Evolutionary conservation across 345 rosid genomes (phyloP).

Genomic region (Salix koriyanagi): DNA sequence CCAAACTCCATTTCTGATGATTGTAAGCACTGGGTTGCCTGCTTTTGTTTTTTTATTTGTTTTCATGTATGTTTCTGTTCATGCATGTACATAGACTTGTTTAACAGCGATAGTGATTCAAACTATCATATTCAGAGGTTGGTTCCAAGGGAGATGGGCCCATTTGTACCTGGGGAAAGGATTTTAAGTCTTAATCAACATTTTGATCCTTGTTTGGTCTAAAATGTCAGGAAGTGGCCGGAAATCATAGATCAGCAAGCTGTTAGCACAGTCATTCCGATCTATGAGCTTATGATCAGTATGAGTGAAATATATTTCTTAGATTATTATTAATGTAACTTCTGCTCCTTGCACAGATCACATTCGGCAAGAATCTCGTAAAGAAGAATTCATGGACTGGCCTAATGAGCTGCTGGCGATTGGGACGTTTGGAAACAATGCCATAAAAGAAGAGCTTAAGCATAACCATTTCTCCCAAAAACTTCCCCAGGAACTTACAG

Average conservation of each 20-base stretch:
- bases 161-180: too few relatives aligned
- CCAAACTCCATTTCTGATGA: slow-evolving; percentile 15
- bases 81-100: too few relatives aligned
- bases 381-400: slow-evolving; percentile 65
- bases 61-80: neutral
- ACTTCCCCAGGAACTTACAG: slow-evolving; percentile 19
- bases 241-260: too few relatives aligned
- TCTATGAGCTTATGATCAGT: too few relatives aligned
- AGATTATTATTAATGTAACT: neutral
- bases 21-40: slow-evolving; percentile 30
- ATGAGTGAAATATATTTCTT: neutral
- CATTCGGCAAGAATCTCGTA: slow-evolving; percentile 16
- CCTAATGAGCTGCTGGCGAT: slow-evolving; percentile 59
- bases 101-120: too few relatives aligned
- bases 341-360: slow-evolving; percentile 10
- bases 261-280: too few relatives aligned
- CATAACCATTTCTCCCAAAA: slow-evolving; percentile 2
- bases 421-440: slow-evolving; percentile 70
- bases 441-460: slow-evolving; percentile 21
- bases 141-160: too few relatives aligned
- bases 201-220: too few relatives aligned
- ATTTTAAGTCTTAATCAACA: too few relatives aligned
- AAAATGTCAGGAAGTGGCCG: too few relatives aligned
- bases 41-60: neutral
- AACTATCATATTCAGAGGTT: too few relatives aligned